Base-by-base conservation (phyloP, 2,329 filamentous ascomycete species). In the Aspergillus flavus region DNA sequence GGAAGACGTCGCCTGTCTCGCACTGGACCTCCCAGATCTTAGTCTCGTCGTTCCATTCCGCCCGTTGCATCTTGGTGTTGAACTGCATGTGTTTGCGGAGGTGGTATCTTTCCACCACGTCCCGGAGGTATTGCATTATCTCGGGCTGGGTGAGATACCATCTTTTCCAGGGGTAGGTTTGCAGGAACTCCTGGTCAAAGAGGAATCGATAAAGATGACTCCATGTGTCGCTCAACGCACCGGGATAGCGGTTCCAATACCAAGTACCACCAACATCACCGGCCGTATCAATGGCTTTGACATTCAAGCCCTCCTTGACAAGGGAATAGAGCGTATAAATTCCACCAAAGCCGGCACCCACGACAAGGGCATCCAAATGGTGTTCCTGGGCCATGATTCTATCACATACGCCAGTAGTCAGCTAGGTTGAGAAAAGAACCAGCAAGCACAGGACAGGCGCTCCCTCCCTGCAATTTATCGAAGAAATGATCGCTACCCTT, bases 171-270 rank as follows among this genome's bases (percentile, higher is more conserved):
- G 60, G 58, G 11, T 64, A 66, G 11, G 21, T 54, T 9, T 68
- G 64, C 7, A 73, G 59, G 12, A 70, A 48, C 26, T 74, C 71
- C 16, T 63, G n/a, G 21, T 67, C 65, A 58, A 74, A 76, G 1
- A 66, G 66, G 48, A 70, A 71, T 5, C 61, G 58, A 54, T 79
- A 79, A 28, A 73, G 57, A 46, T 72, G 62, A 19, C 52, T 61
- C 59, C 61, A 62, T 6, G 68, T 73, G 62, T 83, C 81, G 21
- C 82, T 79, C 3, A 79, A 72, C 1, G 79, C 78, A 0, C 80
- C 81, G 0, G 81, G 81, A 54, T 82, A 83, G 1, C 72, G 67
- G 66, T 82, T 82, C 74, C 76, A 81, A 60, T 78, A 74, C 81
- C 81, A 83, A 10, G 79, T 76, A 9, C 81, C 81, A 5, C 81